Percentiles rank a stretch among this genome's conserved stretches.
These are phyloP conservation scores for Cytospora piceicola DNA, from an alignment of 2,329 filamentous ascomycete genomes.

Conservation along the genomic window DNA sequence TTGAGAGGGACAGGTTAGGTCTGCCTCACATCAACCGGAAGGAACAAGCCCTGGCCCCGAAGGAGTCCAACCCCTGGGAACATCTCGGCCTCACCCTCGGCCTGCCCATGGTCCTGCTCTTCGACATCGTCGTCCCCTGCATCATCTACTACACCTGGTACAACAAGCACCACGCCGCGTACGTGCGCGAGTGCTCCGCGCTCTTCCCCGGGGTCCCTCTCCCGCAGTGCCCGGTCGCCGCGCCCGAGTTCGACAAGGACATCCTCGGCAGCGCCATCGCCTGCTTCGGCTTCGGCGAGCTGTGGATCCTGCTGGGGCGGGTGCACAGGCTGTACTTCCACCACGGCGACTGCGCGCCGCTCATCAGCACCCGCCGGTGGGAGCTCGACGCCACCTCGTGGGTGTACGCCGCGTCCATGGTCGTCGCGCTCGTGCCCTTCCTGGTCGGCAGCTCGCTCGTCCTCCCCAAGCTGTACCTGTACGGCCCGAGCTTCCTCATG, in stretches of 20 bases:
- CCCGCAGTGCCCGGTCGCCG: constrained; percentile 10
- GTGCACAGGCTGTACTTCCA: constrained; percentile 23
- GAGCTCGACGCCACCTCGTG: constrained; percentile 30
- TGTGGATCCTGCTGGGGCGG: constrained; percentile 27
- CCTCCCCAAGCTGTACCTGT: constrained; percentile 26
- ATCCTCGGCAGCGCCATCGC: constrained; percentile 71
- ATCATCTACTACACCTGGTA: constrained; percentile 31
- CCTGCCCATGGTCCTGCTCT: constrained; percentile 28
- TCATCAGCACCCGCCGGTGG: constrained; percentile 24
- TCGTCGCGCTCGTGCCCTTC: constrained; percentile 27
- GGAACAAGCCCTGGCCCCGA: background rate
- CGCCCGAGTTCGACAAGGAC: constrained; percentile 22
- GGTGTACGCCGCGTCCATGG: constrained; percentile 23
- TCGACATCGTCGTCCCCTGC: constrained; percentile 29
- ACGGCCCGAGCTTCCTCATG: constrained; percentile 29
- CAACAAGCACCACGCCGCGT: background rate
- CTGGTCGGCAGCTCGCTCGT: constrained; percentile 23
- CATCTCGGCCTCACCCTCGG: constrained; percentile 28
- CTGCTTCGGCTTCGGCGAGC: constrained; percentile 45
- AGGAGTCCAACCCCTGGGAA: constrained; percentile 12
- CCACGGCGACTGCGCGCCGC: constrained; percentile 27
- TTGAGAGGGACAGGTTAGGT: background rate
- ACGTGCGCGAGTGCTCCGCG: background rate
- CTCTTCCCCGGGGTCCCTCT: background rate
- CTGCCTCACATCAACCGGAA: background rate